Evolutionary conservation across 768 basidiomycete species (phyloP).

Genomic region (Russula virescens): DNA sequence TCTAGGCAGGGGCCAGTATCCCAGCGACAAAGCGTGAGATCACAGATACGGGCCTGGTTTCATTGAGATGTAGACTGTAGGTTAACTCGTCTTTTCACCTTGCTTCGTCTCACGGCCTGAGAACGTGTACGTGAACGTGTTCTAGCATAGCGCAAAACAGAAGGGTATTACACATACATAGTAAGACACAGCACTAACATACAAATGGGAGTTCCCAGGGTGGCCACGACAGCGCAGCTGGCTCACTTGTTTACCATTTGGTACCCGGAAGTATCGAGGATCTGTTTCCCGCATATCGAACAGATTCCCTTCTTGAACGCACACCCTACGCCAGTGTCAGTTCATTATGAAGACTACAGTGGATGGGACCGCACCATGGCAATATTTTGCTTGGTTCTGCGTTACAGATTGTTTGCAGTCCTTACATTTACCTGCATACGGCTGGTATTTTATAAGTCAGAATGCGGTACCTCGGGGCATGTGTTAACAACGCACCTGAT

Average conservation of each 20-base stretch:
- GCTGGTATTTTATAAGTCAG: conserved; percentile 39
- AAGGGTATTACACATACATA: conserved; percentile 5
- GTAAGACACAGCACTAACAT: not conserved
- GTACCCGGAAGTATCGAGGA: conserved; percentile 78
- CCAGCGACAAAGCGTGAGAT: no score
- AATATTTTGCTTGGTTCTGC: conserved; percentile 85
- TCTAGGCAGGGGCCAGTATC: not conserved
- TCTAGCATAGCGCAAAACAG: not conserved
- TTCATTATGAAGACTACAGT: not conserved
- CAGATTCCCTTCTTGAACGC: conserved; percentile 85
- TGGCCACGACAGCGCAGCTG: conserved; percentile 14
- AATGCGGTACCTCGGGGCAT: conserved; percentile 7
- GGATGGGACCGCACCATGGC: conserved; percentile 56
- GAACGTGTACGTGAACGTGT: not conserved
- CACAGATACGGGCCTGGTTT: not conserved
- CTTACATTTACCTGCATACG: conserved; percentile 82
- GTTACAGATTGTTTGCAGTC: conserved; percentile 81
- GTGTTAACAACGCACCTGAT: conserved; percentile 49
- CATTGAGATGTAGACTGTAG: not conserved
- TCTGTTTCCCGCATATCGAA: conserved; percentile 82
- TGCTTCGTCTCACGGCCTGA: not conserved
- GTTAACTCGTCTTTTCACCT: not conserved
- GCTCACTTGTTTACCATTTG: conserved; percentile 77
- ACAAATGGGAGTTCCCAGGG: not conserved
- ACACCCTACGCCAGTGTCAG: conserved; percentile 48